Conservation (phyloP, 176 grass and related monocot species). For the Eleusine indica region DNA sequence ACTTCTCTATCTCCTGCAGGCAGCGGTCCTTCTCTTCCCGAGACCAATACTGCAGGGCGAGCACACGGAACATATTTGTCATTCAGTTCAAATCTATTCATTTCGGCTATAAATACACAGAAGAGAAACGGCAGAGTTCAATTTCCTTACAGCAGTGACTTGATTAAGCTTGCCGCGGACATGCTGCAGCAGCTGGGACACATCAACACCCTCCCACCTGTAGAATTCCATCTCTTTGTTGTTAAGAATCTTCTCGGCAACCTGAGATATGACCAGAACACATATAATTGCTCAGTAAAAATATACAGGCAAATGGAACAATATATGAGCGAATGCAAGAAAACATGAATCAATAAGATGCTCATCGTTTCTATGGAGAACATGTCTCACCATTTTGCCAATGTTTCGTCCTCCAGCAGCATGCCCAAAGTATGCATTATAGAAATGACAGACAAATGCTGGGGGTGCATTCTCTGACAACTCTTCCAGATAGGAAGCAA, state of each 20-base stretch:
- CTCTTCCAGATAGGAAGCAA: slow-evolving; percentile 73
- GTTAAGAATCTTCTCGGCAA: slow-evolving; percentile 88
- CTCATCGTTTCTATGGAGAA: neutral
- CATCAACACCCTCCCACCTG: slow-evolving; percentile 65
- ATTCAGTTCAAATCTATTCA: neutral
- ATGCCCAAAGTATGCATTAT: slow-evolving; percentile 94
- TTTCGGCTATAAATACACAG: neutral
- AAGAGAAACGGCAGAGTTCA: neutral
- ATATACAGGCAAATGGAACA: neutral
- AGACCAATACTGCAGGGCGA: slow-evolving; percentile 57
- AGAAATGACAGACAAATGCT: slow-evolving; percentile 97
- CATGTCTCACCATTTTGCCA: slow-evolving; percentile 69
- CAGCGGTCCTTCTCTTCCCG: slow-evolving; percentile 88
- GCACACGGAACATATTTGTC: neutral
- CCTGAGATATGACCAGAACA: slow-evolving; percentile 33
- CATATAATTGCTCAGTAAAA: neutral
- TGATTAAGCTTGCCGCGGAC: slow-evolving; percentile 77
- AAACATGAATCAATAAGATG: too few species aligned
- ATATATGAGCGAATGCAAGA: too few species aligned
- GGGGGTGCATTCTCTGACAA: slow-evolving; percentile 76
- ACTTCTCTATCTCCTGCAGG: slow-evolving; percentile 85
- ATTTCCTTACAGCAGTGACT: slow-evolving; percentile 66
- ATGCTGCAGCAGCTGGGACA: slow-evolving; percentile 64
- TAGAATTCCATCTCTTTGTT: slow-evolving; percentile 96
- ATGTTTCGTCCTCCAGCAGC: slow-evolving; percentile 94